These are phyloP conservation scores for Hygrophorus pudorinus DNA, from an alignment of 768 basidiomycete genomes.

Conservation along the genomic window DNA sequence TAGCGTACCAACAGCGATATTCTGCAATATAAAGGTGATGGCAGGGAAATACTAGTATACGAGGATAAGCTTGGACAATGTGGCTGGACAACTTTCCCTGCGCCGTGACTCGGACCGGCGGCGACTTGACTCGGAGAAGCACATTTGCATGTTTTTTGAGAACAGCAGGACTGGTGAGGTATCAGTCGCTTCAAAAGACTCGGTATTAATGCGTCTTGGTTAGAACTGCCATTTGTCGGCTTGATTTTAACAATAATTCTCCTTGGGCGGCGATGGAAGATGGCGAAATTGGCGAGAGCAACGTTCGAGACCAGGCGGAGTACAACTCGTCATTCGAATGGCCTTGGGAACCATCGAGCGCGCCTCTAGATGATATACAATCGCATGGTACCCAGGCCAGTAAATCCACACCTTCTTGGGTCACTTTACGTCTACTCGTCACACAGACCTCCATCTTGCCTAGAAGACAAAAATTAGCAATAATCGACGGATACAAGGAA, in stretches of 20 bases:
- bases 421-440: slow-evolving; percentile 41
- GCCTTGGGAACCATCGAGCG: slow-evolving; percentile 28
- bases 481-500: slow-evolving; percentile 44
- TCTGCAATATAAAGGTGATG: no score
- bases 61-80: no score
- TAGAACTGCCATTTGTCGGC: slow-evolving; percentile 2
- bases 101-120: no score
- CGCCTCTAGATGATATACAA: slow-evolving; percentile 10
- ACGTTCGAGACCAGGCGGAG: slow-evolving; percentile 13
- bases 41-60: no score
- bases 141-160: no score
- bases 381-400: slow-evolving; percentile 13
- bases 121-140: no score
- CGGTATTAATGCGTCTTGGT: no score
- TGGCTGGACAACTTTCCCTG: background rate
- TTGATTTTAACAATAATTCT: background rate
- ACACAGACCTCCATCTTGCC: slow-evolving; percentile 54
- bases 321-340: slow-evolving; percentile 55
- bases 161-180: no score
- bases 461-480: slow-evolving; percentile 29
- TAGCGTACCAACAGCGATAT: no score
- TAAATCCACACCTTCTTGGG: slow-evolving; percentile 7
- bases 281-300: slow-evolving; percentile 16
- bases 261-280: background rate
- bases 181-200: no score